phyloP scores from a whole-genome alignment of 441 rosid species.

The Erodium trifolium region DNA sequence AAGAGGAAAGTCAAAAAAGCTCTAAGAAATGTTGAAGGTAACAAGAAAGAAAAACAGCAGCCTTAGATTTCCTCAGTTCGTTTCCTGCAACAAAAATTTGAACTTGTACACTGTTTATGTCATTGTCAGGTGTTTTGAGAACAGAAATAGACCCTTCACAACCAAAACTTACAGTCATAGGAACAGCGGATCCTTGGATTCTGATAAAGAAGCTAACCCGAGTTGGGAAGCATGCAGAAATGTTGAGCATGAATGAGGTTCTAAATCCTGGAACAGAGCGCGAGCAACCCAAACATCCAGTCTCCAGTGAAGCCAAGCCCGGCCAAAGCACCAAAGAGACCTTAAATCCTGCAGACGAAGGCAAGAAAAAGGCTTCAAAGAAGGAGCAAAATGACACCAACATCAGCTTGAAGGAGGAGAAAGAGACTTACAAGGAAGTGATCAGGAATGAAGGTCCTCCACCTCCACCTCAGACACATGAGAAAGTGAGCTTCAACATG shows the following conservation, averaged over 20 bases:
- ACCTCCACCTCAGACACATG: neutral
- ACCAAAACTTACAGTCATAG: constrained; percentile 37
- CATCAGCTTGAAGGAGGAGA: neutral
- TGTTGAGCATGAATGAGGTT: constrained; percentile 7
- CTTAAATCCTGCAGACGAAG: neutral
- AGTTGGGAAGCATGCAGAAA: constrained; percentile 48
- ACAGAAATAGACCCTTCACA: constrained; percentile 39
- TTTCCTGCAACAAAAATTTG: too few species aligned
- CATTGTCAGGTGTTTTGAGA: constrained; percentile 38
- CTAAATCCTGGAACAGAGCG: too few species aligned
- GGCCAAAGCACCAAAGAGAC: neutral
- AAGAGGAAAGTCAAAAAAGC: constrained; percentile 54
- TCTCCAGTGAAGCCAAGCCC: neutral
- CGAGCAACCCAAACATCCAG: too few species aligned
- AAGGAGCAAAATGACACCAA: constrained; percentile 21
- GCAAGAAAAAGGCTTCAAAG: constrained; percentile 14
- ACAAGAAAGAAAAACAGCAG: neutral
- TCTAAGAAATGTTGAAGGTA: constrained; percentile 44
- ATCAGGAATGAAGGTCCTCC: constrained; percentile 17
- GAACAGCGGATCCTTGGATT: constrained; percentile 35
- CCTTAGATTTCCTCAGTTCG: neutral
- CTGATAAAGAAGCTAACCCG: constrained; percentile 37
- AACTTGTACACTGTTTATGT: neutral
- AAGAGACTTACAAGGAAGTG: neutral
- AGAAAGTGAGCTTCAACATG: constrained; percentile 16